Conservation (phyloP, 2,329 filamentous ascomycete genomes). For the Neofusicoccum laricinum region DNA sequence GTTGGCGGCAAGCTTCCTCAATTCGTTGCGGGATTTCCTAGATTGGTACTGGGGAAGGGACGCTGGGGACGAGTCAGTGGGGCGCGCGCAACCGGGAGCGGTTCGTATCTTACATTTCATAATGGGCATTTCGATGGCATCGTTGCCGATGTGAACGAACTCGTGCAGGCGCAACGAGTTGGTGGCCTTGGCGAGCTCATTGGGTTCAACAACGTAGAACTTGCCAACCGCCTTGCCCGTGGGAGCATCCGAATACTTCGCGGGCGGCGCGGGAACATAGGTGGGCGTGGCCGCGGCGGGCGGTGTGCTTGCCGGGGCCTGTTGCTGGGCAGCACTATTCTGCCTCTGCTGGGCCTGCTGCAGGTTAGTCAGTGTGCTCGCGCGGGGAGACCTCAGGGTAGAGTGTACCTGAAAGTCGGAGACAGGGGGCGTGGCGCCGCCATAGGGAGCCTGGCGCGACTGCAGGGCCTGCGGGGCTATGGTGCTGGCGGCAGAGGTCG, state of each 20-base stretch:
- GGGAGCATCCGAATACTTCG: constrained; percentile 21
- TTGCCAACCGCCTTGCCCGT: constrained; percentile 36
- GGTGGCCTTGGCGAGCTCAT: constrained; percentile 41
- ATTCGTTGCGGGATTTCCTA: constrained; percentile 46
- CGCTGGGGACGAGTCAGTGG: constrained; percentile 29
- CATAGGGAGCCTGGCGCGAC: constrained; percentile 13
- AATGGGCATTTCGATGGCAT: constrained; percentile 40
- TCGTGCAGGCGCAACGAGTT: constrained; percentile 43
- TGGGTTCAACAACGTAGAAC: constrained; percentile 42
- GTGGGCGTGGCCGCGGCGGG: background rate
- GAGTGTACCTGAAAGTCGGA: constrained; percentile 13
- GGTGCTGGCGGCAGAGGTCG: constrained; percentile 9
- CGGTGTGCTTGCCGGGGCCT: background rate
- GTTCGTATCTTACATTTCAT: constrained; percentile 41
- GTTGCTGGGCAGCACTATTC: background rate
- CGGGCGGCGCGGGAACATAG: background rate
- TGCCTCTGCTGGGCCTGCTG: constrained; percentile 1
- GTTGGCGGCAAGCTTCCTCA: constrained; percentile 41
- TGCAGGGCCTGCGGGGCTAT: constrained; percentile 19
- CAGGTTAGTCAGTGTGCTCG: background rate
- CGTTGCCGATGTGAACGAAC: constrained; percentile 43
- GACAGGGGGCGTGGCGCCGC: background rate
- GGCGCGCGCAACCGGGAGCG: background rate
- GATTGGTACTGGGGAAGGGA: constrained; percentile 41
- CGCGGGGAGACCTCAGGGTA: background rate